These are phyloP conservation scores for Fraxinus excelsior DNA, from an alignment of 257 asterid species.

Conservation along the genomic window DNA sequence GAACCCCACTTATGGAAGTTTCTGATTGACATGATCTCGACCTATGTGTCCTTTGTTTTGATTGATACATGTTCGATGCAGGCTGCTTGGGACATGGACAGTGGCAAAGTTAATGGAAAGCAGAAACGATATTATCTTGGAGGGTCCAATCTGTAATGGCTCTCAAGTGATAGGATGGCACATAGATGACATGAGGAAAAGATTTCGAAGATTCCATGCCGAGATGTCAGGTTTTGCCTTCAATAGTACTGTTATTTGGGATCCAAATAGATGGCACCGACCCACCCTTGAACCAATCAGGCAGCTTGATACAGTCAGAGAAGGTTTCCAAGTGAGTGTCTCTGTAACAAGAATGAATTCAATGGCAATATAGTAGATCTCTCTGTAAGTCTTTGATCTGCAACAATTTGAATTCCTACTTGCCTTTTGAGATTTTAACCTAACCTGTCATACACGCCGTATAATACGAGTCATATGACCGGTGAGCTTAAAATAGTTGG, in stretches of 20 bases:
- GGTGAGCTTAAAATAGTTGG: not conserved
- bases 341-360: not conserved
- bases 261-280: constrained; percentile 68
- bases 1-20: not conserved
- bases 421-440: not conserved
- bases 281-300: constrained; percentile 62
- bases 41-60: not conserved
- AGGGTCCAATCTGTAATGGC: constrained; percentile 78
- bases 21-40: not conserved
- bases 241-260: constrained; percentile 78
- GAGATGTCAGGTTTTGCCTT: constrained; percentile 74
- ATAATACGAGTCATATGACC: not conserved
- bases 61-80: constrained; percentile 35
- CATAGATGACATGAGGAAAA: constrained; percentile 31
- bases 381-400: not conserved
- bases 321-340: constrained; percentile 58
- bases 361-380: not conserved
- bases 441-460: not conserved
- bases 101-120: constrained; percentile 54
- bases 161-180: constrained; percentile 78
- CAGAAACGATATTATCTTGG: constrained; percentile 38
- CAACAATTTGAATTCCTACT: not conserved
- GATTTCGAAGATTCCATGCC: constrained; percentile 54
- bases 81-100: constrained; percentile 73
- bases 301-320: constrained; percentile 44